These are phyloP conservation scores for Syzygium syzygioides DNA, from an alignment of 441 rosid genomes.

Conservation along the genomic window DNA sequence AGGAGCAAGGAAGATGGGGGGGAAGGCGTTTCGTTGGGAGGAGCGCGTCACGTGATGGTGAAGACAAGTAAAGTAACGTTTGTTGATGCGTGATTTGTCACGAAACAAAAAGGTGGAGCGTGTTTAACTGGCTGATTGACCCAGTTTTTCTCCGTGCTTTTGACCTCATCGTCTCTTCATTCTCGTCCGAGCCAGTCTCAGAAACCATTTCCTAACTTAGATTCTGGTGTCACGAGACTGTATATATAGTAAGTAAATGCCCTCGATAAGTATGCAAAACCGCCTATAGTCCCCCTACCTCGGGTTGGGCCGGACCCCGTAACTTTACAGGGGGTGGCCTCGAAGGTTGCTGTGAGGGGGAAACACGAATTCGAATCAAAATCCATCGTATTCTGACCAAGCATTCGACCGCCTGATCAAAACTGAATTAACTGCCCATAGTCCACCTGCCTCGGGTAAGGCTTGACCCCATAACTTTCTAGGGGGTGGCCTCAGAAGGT, in stretches of 20 bases:
- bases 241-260: too few relatives aligned
- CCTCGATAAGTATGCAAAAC: background rate
- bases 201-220: background rate
- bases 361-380: background rate
- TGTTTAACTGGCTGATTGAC: background rate
- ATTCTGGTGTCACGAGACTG: background rate
- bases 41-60: background rate
- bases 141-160: background rate
- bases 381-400: background rate
- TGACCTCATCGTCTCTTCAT: background rate
- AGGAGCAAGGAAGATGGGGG: background rate
- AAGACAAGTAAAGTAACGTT: background rate
- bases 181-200: background rate
- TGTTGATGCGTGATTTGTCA: background rate
- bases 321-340: background rate
- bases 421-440: background rate
- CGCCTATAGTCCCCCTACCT: background rate
- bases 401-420: background rate
- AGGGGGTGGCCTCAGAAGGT: background rate
- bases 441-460: background rate
- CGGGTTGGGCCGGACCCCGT: background rate
- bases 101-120: too few relatives aligned
- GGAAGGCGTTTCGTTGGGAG: background rate
- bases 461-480: background rate
- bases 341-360: background rate